Conservation (phyloP, 176 grass and related monocot genomes). For the Saccharum spontaneum region DNA sequence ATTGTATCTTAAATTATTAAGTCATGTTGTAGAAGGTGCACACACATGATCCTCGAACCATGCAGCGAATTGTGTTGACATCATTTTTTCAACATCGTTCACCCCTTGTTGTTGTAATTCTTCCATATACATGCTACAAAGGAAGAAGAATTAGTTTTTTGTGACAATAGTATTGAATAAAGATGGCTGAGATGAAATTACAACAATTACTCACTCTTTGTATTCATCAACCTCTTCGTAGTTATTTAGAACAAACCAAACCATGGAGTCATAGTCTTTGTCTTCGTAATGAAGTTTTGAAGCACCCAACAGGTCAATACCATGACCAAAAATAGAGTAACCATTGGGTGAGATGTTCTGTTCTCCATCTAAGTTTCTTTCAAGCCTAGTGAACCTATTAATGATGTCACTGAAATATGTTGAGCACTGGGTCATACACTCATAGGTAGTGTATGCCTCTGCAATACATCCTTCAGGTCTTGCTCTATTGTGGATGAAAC, state of each 20-base stretch:
- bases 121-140: background rate
- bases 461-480: too few relatives aligned
- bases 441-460: background rate
- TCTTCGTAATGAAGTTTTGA: too few relatives aligned
- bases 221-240: background rate
- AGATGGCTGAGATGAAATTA: background rate
- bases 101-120: background rate
- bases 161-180: background rate
- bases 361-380: constrained; percentile 8
- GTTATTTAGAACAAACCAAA: background rate
- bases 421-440: background rate
- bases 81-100: background rate
- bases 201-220: background rate
- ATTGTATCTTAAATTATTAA: too few relatives aligned
- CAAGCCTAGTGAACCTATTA: background rate
- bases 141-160: background rate
- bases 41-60: too few relatives aligned
- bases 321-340: too few relatives aligned
- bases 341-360: background rate
- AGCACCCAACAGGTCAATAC: too few relatives aligned
- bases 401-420: background rate
- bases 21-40: too few relatives aligned
- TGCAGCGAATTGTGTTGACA: background rate
- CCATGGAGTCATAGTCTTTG: background rate
- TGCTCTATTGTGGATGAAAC: too few relatives aligned